Percentiles rank a stretch among this genome's conserved stretches.
These are phyloP conservation scores for Tuber aestivum DNA, from an alignment of 495 filamentous ascomycete genomes.

Conservation along the genomic window DNA sequence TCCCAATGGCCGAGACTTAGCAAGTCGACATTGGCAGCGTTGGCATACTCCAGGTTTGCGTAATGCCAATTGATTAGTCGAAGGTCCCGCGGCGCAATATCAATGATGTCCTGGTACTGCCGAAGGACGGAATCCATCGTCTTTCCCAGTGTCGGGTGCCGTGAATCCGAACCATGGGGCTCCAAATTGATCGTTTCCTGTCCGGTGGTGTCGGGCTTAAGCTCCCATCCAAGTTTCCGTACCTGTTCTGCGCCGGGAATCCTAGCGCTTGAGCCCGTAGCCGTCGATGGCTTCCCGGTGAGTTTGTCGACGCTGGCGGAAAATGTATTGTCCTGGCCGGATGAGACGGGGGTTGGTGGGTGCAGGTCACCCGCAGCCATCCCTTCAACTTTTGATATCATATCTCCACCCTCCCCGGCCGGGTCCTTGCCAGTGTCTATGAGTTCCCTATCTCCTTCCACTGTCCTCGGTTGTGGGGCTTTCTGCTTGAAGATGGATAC, in stretches of 20 bases:
- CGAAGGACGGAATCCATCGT: conserved; percentile 82
- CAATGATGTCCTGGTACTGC: conserved; percentile 78
- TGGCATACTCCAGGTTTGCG: conserved; percentile 96
- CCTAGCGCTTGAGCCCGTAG: conserved; percentile 46
- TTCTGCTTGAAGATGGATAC: conserved; percentile 83
- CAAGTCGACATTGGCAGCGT: conserved; percentile 76
- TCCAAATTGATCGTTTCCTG: conserved; percentile 71
- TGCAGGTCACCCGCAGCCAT: conserved; percentile 33
- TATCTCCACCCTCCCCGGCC: conserved; percentile 60
- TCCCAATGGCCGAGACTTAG: conserved; percentile 92
- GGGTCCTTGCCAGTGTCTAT: conserved; percentile 79
- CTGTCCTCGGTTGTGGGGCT: conserved; percentile 57
- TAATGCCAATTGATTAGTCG: conserved; percentile 96
- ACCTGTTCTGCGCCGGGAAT: conserved; percentile 46
- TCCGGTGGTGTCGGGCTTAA: conserved; percentile 59
- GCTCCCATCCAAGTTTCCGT: conserved; percentile 65
- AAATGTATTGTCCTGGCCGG: conserved; percentile 29
- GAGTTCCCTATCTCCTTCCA: conserved; percentile 77
- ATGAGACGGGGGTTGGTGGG: conserved; percentile 11
- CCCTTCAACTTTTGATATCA: conserved; percentile 64
- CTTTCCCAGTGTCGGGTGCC: conserved; percentile 70
- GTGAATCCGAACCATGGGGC: conserved; percentile 53
- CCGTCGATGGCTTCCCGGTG: conserved; percentile 40
- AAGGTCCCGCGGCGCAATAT: conserved; percentile 78
- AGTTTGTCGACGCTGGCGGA: conserved; percentile 45